Evolutionary conservation across 2,329 filamentous ascomycete genomes (phyloP), one percentile per base, ranked within the genome.

Genomic region (Macroventuria anomochaeta): DNA sequence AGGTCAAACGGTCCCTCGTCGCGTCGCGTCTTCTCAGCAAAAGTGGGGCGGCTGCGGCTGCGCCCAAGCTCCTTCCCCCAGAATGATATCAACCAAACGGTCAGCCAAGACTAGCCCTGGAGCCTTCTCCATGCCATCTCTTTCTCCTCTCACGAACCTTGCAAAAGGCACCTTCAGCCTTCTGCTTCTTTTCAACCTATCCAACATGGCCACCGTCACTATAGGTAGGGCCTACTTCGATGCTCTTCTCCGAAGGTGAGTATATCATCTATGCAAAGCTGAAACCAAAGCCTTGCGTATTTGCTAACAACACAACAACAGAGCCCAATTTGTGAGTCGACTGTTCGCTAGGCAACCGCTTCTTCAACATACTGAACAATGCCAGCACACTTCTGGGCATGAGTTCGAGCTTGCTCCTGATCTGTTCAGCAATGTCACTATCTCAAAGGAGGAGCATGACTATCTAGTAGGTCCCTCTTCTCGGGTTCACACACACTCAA

Each of bases 371-470:
- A 47, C 61, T 67, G 36, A 58, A 29, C 28, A 10, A 25, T 15
- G 8, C 13, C 64, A 81, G 78, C 74, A 79, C 67, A 75, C 70
- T 20, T 73, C 74, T 48, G 69, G 63, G 37, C 60, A 73, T 46
- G 71, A 78, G 49, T 68, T 71, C 46, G 67, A 70, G 21, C 71
- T 72, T 41, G 70, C 76, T 47, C 63, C 74, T 13, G 60, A 67
- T 51, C 46, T 73, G 32, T 68, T 73, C 20, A 56, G 56, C 50
- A 76, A 76, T 57, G 77, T 89, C 39, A 82, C 79, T 51, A 82
- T 91, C 48, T 76, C 82, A 31, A 85, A 80, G 65, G 70, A 75
- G 42, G 86, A 91, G 66, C 85, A 91, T 73, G 81, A 87, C 42
- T 72, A 71, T 41, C 77, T 91, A 55, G 78, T 86, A 61, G 71